Evolutionary conservation across 2,329 filamentous ascomycete species (phyloP).

Genomic region (Sporothrix sp.): DNA sequence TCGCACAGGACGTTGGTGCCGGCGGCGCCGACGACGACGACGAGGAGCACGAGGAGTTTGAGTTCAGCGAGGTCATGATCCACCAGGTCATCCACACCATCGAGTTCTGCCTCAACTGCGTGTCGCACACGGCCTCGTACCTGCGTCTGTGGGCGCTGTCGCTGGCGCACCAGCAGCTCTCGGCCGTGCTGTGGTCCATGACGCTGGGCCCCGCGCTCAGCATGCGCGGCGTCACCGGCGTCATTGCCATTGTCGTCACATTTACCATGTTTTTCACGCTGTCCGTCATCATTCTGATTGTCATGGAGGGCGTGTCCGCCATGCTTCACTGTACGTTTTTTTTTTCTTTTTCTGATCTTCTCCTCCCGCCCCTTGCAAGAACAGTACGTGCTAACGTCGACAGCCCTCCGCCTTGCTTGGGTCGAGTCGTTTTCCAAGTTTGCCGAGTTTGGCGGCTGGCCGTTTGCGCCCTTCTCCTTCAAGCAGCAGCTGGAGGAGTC

Average conservation of each 20-base stretch:
- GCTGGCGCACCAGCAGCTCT: conserved; percentile 93
- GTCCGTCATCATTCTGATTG: conserved; percentile 58
- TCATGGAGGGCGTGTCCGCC: conserved; percentile 93
- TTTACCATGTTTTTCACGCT: conserved; percentile 90
- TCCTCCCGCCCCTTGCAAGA: background rate
- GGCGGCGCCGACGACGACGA: conserved; percentile 29
- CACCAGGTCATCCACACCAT: conserved; percentile 99
- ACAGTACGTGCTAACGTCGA: background rate
- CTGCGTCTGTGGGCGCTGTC: conserved; percentile 97
- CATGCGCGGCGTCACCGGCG: conserved; percentile 55
- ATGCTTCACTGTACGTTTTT: conserved; percentile 60
- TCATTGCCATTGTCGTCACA: conserved; percentile 69
- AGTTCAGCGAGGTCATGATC: conserved; percentile 96
- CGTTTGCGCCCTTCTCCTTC: conserved; percentile 87
- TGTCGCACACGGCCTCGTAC: conserved; percentile 97
- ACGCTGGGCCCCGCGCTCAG: conserved; percentile 71
- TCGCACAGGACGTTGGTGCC: conserved; percentile 63
- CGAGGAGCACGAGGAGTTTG: conserved; percentile 90
- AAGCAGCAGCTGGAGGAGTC: conserved; percentile 77
- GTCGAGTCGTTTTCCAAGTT: conserved; percentile 98
- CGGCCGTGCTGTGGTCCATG: conserved; percentile 93
- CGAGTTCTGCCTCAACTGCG: conserved; percentile 98
- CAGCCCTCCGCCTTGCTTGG: conserved; percentile 73
- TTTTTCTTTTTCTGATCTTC: background rate
- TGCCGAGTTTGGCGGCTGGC: conserved; percentile 80